Base-by-base conservation (phyloP, 2,329 filamentous ascomycete genomes). In the Pseudogymnoascus sp. region DNA sequence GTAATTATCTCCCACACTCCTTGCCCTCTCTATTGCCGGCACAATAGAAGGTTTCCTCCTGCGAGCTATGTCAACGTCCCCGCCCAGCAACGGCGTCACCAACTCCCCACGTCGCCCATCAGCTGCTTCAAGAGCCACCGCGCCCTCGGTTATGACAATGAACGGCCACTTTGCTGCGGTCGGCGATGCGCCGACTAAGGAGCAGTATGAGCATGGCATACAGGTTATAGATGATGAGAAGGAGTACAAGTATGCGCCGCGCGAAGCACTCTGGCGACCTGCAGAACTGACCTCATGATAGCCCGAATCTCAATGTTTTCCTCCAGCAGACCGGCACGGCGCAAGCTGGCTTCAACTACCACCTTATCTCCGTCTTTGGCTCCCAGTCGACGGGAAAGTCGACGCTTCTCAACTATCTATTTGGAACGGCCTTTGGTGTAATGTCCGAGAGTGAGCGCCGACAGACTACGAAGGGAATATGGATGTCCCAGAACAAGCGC, bases 311-410 rank as follows among this genome's bases (percentile, higher is more conserved):
- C 71, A 88, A 87, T 72, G 85, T 86, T 64, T 99, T 99, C 76
- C 86, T 99, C 69, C 83, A 85, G 68, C 79, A 86, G 68, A 90
- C 92, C 74, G 82, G 89, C 72, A 86, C 96, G 70, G 89, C 91
- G 69, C 86, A 90, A 65, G 87, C 93, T 67, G 95, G 95, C 73
- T 99, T 99, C 85, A 96, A 97, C 80, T 99, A 99, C 79, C 95
- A 99, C 77, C 86, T 99, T 73, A 97, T 99, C 74, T 97, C 93
- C 72, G 95, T 99, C 72, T 99, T 99, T 76, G 95, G 95, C 47
- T 97, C 93, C 64, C 95, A 99, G 81, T 97, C 95, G 21, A 99
- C 95, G 37, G 95, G 95, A 70, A 99, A 99, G 80, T 97, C 95
- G 53, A 99, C 95, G 5, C 83, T 99, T 53, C 86, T 99, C 68